Percentiles rank a stretch among this genome's conserved stretches.
Evolutionary conservation across 371 early-diverging fungal genomes (phyloP).

Genomic region (Mortierella sp.): DNA sequence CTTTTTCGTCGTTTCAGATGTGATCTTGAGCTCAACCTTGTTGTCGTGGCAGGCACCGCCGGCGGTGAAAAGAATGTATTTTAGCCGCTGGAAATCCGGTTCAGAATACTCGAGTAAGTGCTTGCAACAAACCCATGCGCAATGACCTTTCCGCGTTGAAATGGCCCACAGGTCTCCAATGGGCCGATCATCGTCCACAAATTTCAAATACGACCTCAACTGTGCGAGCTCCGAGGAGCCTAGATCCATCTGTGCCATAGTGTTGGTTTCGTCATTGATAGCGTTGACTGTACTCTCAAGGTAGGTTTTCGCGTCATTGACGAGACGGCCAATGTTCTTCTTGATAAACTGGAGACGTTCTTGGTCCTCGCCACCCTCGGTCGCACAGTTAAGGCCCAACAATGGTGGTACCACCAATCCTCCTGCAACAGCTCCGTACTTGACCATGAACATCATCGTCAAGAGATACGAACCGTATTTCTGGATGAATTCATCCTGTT

Average conservation of each 20-base stretch:
- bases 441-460: constrained; percentile 6
- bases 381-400: neutral
- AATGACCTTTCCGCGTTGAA: neutral
- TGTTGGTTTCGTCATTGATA: neutral
- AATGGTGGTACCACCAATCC: constrained; percentile 1
- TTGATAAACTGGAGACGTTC: neutral
- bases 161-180: constrained; percentile 3
- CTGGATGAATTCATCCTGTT: neutral
- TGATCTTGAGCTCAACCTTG: neutral
- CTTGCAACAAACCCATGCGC: neutral
- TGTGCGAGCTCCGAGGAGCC: constrained; percentile 4
- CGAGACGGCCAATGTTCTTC: neutral
- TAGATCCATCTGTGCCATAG: neutral
- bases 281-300: neutral
- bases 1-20: neutral
- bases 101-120: neutral
- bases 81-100: neutral
- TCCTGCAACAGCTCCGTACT: neutral
- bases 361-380: neutral
- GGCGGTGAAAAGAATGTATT: neutral
- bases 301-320: neutral
- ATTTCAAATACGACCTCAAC: constrained; percentile 1
- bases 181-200: neutral
- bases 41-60: neutral
- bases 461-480: constrained; percentile 9